A percentile compares a stretch with the other conserved stretches of the same genome.
Evolutionary conservation across 1,284 basidiomycete species (phyloP).

Genomic region (Rhodotorula sp.): DNA sequence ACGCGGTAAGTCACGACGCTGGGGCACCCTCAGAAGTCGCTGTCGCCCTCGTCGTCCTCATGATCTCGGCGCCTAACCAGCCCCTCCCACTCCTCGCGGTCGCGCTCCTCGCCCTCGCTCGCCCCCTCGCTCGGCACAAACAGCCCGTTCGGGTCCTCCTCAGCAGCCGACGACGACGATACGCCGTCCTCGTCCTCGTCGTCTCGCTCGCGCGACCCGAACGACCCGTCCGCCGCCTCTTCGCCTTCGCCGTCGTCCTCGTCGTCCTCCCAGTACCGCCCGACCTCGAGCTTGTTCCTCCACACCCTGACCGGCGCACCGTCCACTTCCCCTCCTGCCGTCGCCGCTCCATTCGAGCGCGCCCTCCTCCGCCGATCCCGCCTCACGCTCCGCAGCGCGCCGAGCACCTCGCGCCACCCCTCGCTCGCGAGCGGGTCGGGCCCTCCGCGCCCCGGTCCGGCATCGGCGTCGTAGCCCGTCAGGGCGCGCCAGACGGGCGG

Average conservation of each 20-base stretch:
- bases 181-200: conserved; percentile 5
- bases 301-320: conserved; percentile 3
- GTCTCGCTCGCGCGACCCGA: background rate
- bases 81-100: background rate
- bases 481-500: background rate
- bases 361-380: background rate
- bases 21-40: background rate
- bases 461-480: background rate
- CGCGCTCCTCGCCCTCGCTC: background rate
- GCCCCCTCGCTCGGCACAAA: background rate
- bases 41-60: conserved; percentile 1
- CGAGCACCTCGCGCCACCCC: no score
- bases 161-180: background rate
- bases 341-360: background rate
- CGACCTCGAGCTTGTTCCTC: conserved; percentile 16
- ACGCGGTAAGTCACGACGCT: background rate
- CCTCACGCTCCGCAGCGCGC: no score
- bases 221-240: background rate
- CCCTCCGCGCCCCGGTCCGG: no score
- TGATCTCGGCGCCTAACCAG: background rate
- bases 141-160: conserved; percentile 3
- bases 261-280: conserved; percentile 4
- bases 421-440: no score
- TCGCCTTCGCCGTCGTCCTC: conserved; percentile 6
- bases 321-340: no score